These are phyloP conservation scores for Apophysomyces elegans DNA, from an alignment of 371 early-diverging fungal genomes.

Conservation along the genomic window DNA sequence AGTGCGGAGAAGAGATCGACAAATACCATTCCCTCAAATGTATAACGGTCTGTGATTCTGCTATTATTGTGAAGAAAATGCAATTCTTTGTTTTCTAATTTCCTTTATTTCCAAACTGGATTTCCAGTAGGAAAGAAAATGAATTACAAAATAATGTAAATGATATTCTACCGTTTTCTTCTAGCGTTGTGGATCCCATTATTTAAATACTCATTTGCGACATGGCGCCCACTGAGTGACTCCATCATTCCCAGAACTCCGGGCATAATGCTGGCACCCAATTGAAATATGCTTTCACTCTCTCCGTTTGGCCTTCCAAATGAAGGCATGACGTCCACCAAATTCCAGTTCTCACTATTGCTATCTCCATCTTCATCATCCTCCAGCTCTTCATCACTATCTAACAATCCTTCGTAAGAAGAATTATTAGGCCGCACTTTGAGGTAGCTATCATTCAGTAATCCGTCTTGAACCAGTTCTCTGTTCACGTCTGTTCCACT, in stretches of 20 bases:
- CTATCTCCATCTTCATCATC: constrained; percentile 20
- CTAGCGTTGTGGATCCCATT: background rate
- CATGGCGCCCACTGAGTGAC: constrained; percentile 7
- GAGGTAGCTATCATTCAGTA: constrained; percentile 25
- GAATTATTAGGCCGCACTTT: constrained; percentile 19
- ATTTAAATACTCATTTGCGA: background rate
- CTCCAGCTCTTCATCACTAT: constrained; percentile 17
- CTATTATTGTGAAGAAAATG: too few relatives aligned
- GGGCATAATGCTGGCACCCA: constrained; percentile 41
- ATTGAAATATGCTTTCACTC: constrained; percentile 39
- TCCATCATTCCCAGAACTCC: constrained; percentile 42
- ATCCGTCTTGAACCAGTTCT: constrained; percentile 14
- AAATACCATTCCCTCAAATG: too few relatives aligned
- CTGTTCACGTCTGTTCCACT: constrained; percentile 15
- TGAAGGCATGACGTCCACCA: constrained; percentile 54
- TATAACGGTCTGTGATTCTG: too few relatives aligned
- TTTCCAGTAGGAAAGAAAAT: background rate
- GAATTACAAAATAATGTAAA: background rate
- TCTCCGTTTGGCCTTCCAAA: constrained; percentile 31
- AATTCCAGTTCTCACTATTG: constrained; percentile 41
- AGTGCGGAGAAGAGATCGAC: too few relatives aligned
- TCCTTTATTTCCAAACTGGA: too few relatives aligned
- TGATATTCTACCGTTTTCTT: background rate
- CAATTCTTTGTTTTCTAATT: too few relatives aligned
- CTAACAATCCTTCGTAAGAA: background rate